Evolutionary conservation across 225 moss, liverwort and hornwort genomes (phyloP), one percentile per base, ranked within the genome.

Genomic region (Ulota crispa): DNA sequence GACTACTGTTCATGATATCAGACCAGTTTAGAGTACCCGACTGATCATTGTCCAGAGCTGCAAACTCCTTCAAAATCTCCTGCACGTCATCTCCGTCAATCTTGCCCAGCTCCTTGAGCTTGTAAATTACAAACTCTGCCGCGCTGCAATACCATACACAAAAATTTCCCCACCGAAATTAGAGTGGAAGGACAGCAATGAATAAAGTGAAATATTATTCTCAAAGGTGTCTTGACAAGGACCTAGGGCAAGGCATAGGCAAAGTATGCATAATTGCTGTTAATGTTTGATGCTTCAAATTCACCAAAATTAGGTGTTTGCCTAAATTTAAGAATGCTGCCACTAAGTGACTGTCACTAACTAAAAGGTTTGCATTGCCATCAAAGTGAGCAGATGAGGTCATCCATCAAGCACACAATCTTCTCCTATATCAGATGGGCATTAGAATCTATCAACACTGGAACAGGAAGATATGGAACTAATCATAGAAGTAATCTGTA

Each of bases 21-120:
- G 85, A 71, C 61, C 63, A 27, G 69, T 64, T 89, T 24, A 97
- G 86, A 24, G 75, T 1, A 20, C 93, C 97, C 15, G 93, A 80
- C 13, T 74, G 85, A 56, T 92, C 91, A 26, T 20, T 39, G 61
- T 93, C 93, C 34, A 95, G 91, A 41, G 70, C 27, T 31, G 62
- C 66, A 76, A 93, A 95, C 79, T 94, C 82, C 61, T 87, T 88
- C 67, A 95, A 72, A 41, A 95, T 78, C 28, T 85, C 89, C 21
- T 80, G 63, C 84, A 97, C 81, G 75, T 97, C 97, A 5, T 73
- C 84, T 7, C 93, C 86, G 23, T 92, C 89, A 32, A 95, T 82
- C 81, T 93, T 95, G 39, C 95, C 95, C 18, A 92, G 24, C 93
- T 97, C 97, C 83, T 95, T 94, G 70, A 97, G 86, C 88, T 97